These are phyloP conservation scores for Cercospora zeae-maydis DNA, from an alignment of 2,329 filamentous ascomycete genomes.

Conservation along the genomic window DNA sequence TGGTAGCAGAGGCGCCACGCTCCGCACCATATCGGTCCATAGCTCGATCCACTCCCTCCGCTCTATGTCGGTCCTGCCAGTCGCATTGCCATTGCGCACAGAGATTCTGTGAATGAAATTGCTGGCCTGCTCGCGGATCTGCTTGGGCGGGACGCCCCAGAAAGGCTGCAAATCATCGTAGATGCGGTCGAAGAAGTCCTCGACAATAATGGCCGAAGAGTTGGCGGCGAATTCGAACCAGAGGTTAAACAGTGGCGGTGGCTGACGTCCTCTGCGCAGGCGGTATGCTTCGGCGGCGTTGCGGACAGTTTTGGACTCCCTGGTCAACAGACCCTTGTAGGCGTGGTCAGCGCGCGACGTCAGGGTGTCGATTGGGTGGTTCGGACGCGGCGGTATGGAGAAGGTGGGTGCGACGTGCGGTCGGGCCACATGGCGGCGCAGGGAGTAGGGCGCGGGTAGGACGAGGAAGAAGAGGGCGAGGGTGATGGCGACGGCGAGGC, in stretches of 20 bases:
- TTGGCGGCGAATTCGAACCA: conserved; percentile 48
- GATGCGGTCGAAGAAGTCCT: conserved; percentile 52
- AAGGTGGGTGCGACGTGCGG: conserved; percentile 9
- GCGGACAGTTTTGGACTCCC: conserved; percentile 38
- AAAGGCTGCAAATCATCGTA: conserved; percentile 50
- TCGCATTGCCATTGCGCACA: conserved; percentile 41
- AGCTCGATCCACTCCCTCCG: conserved; percentile 40
- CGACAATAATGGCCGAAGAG: conserved; percentile 44
- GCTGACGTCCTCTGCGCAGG: conserved; percentile 45
- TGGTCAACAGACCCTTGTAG: conserved; percentile 33
- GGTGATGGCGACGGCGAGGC: conserved; percentile 22
- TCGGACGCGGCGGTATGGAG: conserved; percentile 20
- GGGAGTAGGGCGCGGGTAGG: conserved; percentile 22
- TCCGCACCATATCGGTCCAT: conserved; percentile 42
- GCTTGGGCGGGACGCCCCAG: conserved; percentile 45
- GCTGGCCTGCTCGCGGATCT: conserved; percentile 43
- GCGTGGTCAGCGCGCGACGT: conserved; percentile 37
- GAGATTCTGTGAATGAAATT: conserved; percentile 40
- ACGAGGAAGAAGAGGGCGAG: conserved; percentile 24
- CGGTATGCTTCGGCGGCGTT: conserved; percentile 45
- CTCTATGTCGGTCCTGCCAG: conserved; percentile 29
- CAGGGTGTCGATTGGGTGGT: conserved; percentile 42
- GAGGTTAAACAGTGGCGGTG: conserved; percentile 49
- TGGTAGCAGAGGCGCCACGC: conserved; percentile 40
- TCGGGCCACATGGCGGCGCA: conserved; percentile 7